Base-by-base conservation (phyloP, 805 yeast species). In the Naumovozyma castellii region DNA sequence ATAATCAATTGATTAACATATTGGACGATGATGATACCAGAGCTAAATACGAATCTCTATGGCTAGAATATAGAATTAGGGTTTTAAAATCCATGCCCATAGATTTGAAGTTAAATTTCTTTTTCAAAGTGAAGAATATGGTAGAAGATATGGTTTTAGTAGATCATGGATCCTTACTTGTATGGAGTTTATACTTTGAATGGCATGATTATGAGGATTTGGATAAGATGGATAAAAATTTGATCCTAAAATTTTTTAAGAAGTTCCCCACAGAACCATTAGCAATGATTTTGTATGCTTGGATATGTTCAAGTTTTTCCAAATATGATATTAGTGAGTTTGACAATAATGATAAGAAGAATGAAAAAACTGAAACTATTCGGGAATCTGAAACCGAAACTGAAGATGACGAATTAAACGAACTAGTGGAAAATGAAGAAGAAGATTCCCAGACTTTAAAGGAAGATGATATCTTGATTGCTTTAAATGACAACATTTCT, bases 181-280 rank as follows among this genome's bases (percentile, higher is more conserved):
- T 87, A 1, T 88, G 95, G 95, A 67, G 71, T 30, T 53, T 79
- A 9, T 76, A 75, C 51, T 73, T 86, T 42, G 92, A 87, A 46
- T 82, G 90, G 81, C 48, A 65, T 18, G 95, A 87, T 57, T 71
- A 69, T 5, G 55, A 54, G 4, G 61, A 67, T 3, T 56, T 86
- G 4, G 59, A 65, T 8, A 69, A 71, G 2, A 54, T 82, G 36
- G 79, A 78, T 37, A 51, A 66, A 14, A 59, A 58, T 8, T 54
- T 68, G 3, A 46, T 84, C 2, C 48, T 68, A n/a, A 68, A 62
- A 28, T 84, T 75, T 52, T 64, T 84, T 33, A 62, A 63, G 32
- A 57, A 65, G 32, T 86, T 83, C 59, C 77, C 75, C 3, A 61
- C 57, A 17, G 77, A 73, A 35, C 86, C 86, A 0, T 57, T 84